Conservation (phyloP, 2,329 filamentous ascomycete species). For the Calonectria henricotiae region DNA sequence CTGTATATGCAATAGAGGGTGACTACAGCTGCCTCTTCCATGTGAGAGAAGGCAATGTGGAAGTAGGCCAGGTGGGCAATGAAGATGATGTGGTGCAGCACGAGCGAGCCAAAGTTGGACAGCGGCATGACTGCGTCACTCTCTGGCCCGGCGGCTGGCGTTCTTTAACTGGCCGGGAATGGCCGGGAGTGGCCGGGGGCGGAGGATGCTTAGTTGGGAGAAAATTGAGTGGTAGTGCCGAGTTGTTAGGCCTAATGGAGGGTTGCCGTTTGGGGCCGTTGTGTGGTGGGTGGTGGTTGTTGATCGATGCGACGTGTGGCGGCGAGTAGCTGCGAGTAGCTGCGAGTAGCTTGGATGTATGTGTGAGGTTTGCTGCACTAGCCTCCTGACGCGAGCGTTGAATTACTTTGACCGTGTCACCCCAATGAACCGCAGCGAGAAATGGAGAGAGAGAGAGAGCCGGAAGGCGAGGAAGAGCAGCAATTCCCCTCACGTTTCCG, state of each 20-base stretch:
- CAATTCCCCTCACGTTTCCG: not conserved
- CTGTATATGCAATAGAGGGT: conserved; percentile 67
- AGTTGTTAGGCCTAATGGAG: conserved; percentile 15
- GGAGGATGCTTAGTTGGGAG: not conserved
- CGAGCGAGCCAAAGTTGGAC: conserved; percentile 67
- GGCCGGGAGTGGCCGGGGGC: conserved; percentile 24
- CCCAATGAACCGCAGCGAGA: not conserved
- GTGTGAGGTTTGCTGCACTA: conserved; percentile 13
- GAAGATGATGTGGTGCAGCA: conserved; percentile 70
- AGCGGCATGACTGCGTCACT: conserved; percentile 63
- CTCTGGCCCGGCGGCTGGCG: not conserved
- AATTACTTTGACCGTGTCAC: not conserved
- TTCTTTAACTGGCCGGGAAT: conserved; percentile 17
- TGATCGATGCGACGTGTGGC: conserved; percentile 22
- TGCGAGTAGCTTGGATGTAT: conserved; percentile 10
- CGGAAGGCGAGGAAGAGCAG: not conserved
- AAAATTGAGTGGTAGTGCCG: not conserved
- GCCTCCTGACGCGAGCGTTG: conserved; percentile 11
- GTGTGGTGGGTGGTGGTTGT: conserved; percentile 20
- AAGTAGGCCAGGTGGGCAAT: conserved; percentile 70
- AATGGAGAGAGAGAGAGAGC: not conserved
- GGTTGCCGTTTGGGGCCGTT: conserved; percentile 16
- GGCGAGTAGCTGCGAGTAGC: not conserved
- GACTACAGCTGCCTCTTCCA: conserved; percentile 66
- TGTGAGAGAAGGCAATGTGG: conserved; percentile 66